Base-by-base conservation (phyloP, 441 rosid species). In the Cnidoscolus chayamansa region DNA sequence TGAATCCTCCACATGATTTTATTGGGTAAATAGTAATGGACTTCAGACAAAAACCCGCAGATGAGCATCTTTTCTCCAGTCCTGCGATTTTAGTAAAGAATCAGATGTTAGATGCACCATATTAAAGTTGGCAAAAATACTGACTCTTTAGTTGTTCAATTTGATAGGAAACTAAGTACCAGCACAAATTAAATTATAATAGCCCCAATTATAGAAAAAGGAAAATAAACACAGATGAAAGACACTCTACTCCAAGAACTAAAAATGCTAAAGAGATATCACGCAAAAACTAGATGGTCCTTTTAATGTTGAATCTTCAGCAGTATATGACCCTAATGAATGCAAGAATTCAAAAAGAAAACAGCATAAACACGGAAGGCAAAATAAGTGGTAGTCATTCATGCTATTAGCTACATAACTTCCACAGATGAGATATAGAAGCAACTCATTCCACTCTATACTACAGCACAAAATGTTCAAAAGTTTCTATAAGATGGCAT, bases 1-100 rank as follows among this genome's bases (percentile, higher is more conserved):
- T 86, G 77, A 90, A 94, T 80, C 99, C 99, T 31, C 82, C 85
- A 67, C 99, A 94, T 49, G 99, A 90, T 81, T 94, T 94, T 74
- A 94, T 89, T 60, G 98, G 98, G 78, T 87, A 92, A 80, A 94
- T 68, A 50, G 82, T 81, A 67, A 94, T 75, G 53, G 93, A 89
- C 80, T 91, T 86, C 13, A 94, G 86, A 78, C 70, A 67, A 77
- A 76, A 80, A 37, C 80, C 71, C 4, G 62, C 73, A 68, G 45
- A 51, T 53, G 81, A 67, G 48, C 58, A 67, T 72, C 68, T 73
- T 48, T 78, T 78, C 79, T 63, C 83, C 73, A 67, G 59, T 35
- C 87, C 97, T 92, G 92, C 78, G 74, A 69, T 70, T 68, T 68
- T 50, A 71, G 75, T 65, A 62, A 73, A 69, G 59, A 73, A 67